Evolutionary conservation across 495 filamentous ascomycete species (phyloP).

Genomic region (Cudoniella acicularis): DNA sequence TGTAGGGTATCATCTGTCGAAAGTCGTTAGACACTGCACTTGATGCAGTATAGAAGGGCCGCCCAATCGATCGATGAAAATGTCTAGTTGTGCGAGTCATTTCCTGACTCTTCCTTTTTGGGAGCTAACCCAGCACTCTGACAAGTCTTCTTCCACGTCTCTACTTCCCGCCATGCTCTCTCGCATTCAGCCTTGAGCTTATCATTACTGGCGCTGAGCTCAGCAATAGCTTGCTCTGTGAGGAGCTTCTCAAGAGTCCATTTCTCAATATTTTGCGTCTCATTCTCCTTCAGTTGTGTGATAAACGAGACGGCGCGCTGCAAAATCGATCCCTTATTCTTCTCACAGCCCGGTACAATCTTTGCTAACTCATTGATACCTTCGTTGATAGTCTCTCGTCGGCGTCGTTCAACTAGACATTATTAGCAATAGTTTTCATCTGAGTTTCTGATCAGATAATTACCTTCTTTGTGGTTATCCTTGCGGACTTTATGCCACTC

Average conservation of each 20-base stretch:
- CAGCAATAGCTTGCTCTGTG: slow-evolving; percentile 88
- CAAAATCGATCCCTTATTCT: slow-evolving; percentile 97
- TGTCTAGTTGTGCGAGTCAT: slow-evolving; percentile 21
- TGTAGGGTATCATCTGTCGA: slow-evolving; percentile 24
- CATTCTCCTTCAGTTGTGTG: slow-evolving; percentile 89
- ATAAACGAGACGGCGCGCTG: slow-evolving; percentile 94
- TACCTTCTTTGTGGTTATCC: slow-evolving; percentile 99
- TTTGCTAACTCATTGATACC: slow-evolving; percentile 98
- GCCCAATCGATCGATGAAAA: slow-evolving; percentile 15
- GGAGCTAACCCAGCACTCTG: slow-evolving; percentile 63
- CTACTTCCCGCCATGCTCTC: slow-evolving; percentile 67
- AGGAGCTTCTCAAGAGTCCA: slow-evolving; percentile 96
- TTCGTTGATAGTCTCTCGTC: slow-evolving; percentile 97
- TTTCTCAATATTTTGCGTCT: slow-evolving; percentile 88
- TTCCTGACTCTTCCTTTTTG: slow-evolving; percentile 26
- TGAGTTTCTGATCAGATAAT: no score
- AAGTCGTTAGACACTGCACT: slow-evolving; percentile 15
- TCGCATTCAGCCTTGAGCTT: slow-evolving; percentile 81
- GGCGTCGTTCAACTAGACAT: slow-evolving; percentile 96
- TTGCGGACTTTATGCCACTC: slow-evolving; percentile 98
- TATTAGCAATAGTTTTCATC: no score
- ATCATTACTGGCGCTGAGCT: slow-evolving; percentile 83
- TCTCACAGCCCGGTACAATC: slow-evolving; percentile 96
- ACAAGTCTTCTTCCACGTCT: slow-evolving; percentile 82
- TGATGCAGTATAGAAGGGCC: slow-evolving; percentile 18